These are phyloP conservation scores for Orbilia brochopaga DNA, from an alignment of 2,329 filamentous ascomycete genomes.

Conservation along the genomic window DNA sequence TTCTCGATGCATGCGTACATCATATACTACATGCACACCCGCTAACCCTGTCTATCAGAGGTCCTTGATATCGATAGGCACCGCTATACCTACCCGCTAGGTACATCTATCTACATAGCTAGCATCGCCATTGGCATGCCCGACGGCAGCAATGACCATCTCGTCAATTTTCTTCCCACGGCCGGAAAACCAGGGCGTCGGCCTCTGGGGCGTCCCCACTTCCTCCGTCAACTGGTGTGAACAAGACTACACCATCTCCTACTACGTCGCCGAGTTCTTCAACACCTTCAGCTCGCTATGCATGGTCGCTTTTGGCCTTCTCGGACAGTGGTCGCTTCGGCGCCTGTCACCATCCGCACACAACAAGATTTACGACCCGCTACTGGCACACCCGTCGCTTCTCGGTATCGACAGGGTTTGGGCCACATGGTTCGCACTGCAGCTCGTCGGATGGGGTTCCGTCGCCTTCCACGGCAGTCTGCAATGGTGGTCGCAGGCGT, in stretches of 20 bases:
- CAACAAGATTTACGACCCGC: constrained; percentile 33
- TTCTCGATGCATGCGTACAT: no score
- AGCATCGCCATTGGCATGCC: background rate
- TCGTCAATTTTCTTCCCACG: constrained; percentile 87
- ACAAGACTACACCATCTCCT: constrained; percentile 40
- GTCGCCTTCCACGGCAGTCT: constrained; percentile 46
- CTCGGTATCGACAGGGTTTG: constrained; percentile 27
- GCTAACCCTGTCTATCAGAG: no score
- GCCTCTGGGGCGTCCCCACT: constrained; percentile 62
- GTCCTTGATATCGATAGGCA: no score
- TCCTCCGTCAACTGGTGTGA: constrained; percentile 59
- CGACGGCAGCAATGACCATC: constrained; percentile 65
- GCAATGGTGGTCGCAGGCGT: constrained; percentile 42
- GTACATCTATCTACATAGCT: background rate
- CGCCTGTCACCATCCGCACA: constrained; percentile 18
- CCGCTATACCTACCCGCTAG: no score
- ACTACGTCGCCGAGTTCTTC: constrained; percentile 48
- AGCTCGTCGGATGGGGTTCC: constrained; percentile 46
- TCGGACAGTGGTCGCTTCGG: constrained; percentile 30
- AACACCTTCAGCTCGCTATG: constrained; percentile 35
- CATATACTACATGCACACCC: no score
- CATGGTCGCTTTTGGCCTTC: constrained; percentile 40
- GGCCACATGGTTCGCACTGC: constrained; percentile 41
- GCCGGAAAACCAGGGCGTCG: constrained; percentile 87
- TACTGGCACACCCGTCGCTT: constrained; percentile 19